Conservation (phyloP, 2,329 filamentous ascomycete species). For the Penicillium hesseltinei region DNA sequence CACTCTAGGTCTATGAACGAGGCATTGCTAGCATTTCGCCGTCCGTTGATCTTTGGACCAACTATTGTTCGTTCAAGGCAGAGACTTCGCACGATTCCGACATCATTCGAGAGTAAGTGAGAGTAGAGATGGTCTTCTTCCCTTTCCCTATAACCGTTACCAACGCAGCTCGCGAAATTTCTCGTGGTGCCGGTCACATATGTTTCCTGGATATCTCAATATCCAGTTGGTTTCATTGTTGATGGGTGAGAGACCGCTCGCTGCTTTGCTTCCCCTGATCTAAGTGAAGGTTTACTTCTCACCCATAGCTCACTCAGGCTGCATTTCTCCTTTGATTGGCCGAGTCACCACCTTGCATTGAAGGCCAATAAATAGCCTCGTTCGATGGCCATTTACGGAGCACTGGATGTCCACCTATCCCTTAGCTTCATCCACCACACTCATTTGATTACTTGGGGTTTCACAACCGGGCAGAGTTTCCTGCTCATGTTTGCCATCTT, state of each 20-base stretch:
- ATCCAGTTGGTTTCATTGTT: constrained; percentile 41
- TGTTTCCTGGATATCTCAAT: constrained; percentile 32
- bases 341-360: constrained; percentile 30
- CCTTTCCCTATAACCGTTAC: constrained; percentile 57
- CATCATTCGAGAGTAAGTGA: constrained; percentile 99
- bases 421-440: constrained; percentile 33
- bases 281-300: constrained; percentile 50
- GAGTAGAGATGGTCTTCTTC: constrained; percentile 62
- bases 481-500: constrained; percentile 43
- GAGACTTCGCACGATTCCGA: constrained; percentile 94
- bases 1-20: constrained; percentile 79
- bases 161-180: constrained; percentile 40
- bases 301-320: constrained; percentile 53
- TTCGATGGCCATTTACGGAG: constrained; percentile 36
- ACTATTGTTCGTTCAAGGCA: constrained; percentile 97
- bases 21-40: constrained; percentile 89
- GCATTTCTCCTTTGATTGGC: constrained; percentile 44
- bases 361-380: constrained; percentile 30
- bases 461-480: constrained; percentile 37
- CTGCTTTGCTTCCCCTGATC: constrained; percentile 52
- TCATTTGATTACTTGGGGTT: constrained; percentile 39
- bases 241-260: constrained; percentile 66
- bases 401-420: constrained; percentile 27
- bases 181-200: constrained; percentile 37
- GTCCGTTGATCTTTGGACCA: constrained; percentile 94